Conservation (phyloP, 2,329 filamentous ascomycete species). For the Beauveria australis region DNA sequence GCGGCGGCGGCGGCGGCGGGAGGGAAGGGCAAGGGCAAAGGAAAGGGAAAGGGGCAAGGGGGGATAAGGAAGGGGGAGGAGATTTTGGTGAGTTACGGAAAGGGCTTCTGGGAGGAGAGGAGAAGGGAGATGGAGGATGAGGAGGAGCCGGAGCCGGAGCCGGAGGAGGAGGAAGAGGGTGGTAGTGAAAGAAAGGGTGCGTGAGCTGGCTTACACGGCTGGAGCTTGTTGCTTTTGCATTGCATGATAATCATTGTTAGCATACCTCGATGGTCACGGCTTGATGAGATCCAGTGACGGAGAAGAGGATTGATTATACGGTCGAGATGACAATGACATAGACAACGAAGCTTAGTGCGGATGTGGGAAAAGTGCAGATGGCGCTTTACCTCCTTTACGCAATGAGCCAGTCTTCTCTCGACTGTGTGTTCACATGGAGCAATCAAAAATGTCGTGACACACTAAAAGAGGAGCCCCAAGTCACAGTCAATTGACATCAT, state of each 20-base stretch:
- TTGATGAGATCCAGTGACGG: no score
- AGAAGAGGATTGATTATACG: no score
- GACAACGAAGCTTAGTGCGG: not conserved
- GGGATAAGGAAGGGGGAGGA: slow-evolving; percentile 52
- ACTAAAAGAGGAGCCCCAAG: not conserved
- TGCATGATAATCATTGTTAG: not conserved
- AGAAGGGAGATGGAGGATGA: slow-evolving; percentile 20
- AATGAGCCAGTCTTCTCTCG: no score
- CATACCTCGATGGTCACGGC: not conserved
- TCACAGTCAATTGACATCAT: slow-evolving; percentile 3
- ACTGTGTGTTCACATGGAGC: not conserved
- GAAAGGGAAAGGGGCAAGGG: slow-evolving; percentile 15
- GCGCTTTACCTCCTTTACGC: no score
- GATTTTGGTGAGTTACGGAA: slow-evolving; percentile 59
- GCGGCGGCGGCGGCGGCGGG: not conserved
- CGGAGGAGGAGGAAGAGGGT: no score
- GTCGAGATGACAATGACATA: not conserved
- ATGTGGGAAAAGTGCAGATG: no score
- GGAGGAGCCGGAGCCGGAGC: no score
- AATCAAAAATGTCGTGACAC: not conserved
- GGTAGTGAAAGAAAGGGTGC: no score
- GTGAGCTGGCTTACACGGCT: not conserved
- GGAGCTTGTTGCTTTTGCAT: not conserved
- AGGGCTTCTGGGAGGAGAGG: slow-evolving; percentile 54
- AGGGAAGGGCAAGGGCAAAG: slow-evolving; percentile 4